phyloP scores from a whole-genome alignment of 2,329 filamentous ascomycete species.

The Trichophyton verrucosum region DNA sequence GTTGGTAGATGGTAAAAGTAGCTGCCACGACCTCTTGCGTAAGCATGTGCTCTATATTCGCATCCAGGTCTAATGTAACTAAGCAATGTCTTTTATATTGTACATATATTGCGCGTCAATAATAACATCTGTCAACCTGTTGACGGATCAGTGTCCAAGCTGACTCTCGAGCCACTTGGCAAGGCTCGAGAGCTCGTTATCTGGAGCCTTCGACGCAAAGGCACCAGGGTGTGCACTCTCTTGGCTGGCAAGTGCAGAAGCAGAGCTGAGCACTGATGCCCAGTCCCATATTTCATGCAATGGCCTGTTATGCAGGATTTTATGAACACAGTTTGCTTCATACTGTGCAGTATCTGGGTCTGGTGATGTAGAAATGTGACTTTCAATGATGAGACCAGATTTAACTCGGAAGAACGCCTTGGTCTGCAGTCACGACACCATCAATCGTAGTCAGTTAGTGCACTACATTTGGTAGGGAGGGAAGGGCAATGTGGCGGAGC shows the following conservation, averaged over 20 bases:
- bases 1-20: neutral
- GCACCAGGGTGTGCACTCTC: neutral
- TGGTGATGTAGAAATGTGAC: conserved; percentile 27
- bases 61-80: neutral
- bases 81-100: neutral
- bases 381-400: conserved; percentile 30
- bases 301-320: conserved; percentile 28
- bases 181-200: conserved; percentile 9
- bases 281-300: conserved; percentile 41
- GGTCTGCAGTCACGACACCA: conserved; percentile 20
- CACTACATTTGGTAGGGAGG: neutral
- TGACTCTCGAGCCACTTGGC: conserved; percentile 17
- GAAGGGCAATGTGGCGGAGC: neutral
- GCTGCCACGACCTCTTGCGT: neutral
- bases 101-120: neutral
- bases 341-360: conserved; percentile 21
- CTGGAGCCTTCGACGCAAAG: neutral
- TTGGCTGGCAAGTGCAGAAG: neutral
- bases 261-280: conserved; percentile 13
- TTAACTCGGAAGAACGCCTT: conserved; percentile 31
- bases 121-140: neutral
- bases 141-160: conserved; percentile 12
- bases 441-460: neutral
- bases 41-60: neutral
- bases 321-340: conserved; percentile 24